Base-by-base conservation (phyloP, 140 eudicot genomes). In the Senecio squalidus region DNA sequence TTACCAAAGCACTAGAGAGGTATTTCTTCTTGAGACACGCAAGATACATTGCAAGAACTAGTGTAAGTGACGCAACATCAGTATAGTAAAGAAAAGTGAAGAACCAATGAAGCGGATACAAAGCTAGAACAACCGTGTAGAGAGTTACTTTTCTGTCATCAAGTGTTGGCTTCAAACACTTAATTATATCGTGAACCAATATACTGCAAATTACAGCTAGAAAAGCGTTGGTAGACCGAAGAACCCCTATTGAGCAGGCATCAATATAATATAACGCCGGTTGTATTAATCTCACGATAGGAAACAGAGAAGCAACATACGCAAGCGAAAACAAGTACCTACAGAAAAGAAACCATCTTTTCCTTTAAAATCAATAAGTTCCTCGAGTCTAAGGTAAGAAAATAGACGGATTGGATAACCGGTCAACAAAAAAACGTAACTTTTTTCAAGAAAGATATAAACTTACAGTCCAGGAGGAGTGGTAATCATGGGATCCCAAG, bases 401-500 rank as follows among this genome's bases (percentile, higher is more conserved):
- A n/a, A n/a, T n/a, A 44, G 23, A 44, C 25, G 10, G 50, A 11
- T 44, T 6, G 22, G 50, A 23, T 44, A 16, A 43, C n/a, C 6
- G 48, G 48, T 43, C 22, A 15, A 43, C n/a, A n/a, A n/a, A n/a
- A n/a, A n/a, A n/a, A n/a, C n/a, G n/a, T n/a, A n/a, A n/a, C n/a
- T n/a, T n/a, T n/a, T n/a, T n/a, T n/a, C n/a, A n/a, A n/a, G n/a
- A n/a, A n/a, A n/a, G n/a, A n/a, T n/a, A n/a, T n/a, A 38, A 47
- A 80, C 94, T 76, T 68, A 92, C 98, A 91, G 50, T 67, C 92
- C 96, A 69, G 98, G 98, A 7, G 98, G 98, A 65, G 98, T 91
- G 18, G 96, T 91, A 70, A 91, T 91, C 94, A 81, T 91, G 54
- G 96, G 96, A 84, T 91, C 96, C 98, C 98, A 91, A 6, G 79